Evolutionary conservation across 1,284 basidiomycete genomes (phyloP).

Genomic region (Grifola frondosa): DNA sequence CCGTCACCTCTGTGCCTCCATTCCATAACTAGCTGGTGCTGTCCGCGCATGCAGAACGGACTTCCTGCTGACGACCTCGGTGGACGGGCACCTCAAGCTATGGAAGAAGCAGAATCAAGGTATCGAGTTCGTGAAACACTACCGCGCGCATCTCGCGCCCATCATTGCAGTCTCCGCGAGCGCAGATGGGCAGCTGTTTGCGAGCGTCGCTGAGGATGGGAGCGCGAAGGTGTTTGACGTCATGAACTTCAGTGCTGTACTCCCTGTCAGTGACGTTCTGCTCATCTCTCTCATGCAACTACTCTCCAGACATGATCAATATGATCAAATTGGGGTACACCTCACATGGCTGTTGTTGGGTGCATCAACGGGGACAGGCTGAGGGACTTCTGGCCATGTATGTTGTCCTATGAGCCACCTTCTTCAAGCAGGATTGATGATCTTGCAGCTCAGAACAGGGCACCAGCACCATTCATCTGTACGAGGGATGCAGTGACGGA

Average conservation of each 20-base stretch:
- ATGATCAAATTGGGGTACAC: slow-evolving; percentile 86
- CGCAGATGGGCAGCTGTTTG: slow-evolving; percentile 88
- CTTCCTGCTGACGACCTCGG: slow-evolving; percentile 90
- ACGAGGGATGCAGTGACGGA: slow-evolving; percentile 87
- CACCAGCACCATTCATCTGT: slow-evolving; percentile 80
- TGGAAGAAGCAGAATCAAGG: slow-evolving; percentile 97
- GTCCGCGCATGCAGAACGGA: slow-evolving; percentile 61
- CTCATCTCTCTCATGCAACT: background rate
- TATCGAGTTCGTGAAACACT: slow-evolving; percentile 92
- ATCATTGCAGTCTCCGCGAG: slow-evolving; percentile 81
- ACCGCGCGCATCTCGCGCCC: slow-evolving; percentile 84
- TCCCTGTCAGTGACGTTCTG: background rate
- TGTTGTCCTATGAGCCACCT: slow-evolving; percentile 27
- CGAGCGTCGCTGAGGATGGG: slow-evolving; percentile 84
- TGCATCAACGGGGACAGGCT: slow-evolving; percentile 84
- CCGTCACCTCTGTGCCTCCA: background rate
- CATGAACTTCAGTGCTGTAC: slow-evolving; percentile 53
- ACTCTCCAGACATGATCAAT: slow-evolving; percentile 89
- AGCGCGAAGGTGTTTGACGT: slow-evolving; percentile 95
- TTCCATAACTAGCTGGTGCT: background rate
- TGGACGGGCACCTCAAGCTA: slow-evolving; percentile 94
- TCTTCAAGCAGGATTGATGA: slow-evolving; percentile 19
- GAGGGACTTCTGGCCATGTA: slow-evolving; percentile 86
- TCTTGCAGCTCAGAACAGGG: slow-evolving; percentile 70
- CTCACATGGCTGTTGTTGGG: slow-evolving; percentile 89